These are phyloP conservation scores for Zymoseptoria passerinii DNA, from an alignment of 2,329 filamentous ascomycete genomes.

Conservation along the genomic window DNA sequence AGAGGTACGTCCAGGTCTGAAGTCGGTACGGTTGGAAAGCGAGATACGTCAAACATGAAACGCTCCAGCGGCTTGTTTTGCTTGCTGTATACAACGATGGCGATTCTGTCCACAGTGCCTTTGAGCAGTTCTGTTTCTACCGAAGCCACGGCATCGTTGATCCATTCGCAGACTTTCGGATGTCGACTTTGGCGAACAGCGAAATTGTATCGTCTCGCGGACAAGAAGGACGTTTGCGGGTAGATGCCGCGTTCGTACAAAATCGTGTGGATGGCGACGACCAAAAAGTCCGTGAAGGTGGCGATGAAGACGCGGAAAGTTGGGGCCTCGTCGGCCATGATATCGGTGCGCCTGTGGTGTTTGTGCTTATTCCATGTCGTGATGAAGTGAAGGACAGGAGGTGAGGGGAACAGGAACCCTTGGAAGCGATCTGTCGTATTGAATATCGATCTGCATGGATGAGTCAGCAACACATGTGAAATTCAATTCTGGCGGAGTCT, in stretches of 20 bases:
- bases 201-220: constrained; percentile 72
- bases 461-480: background rate
- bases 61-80: constrained; percentile 49
- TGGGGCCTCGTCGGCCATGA: constrained; percentile 18
- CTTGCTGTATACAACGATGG: constrained; percentile 48
- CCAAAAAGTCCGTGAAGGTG: constrained; percentile 71
- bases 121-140: constrained; percentile 61
- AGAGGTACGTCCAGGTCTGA: constrained; percentile 45
- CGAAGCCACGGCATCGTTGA: constrained; percentile 69
- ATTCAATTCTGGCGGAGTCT: background rate
- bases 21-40: constrained; percentile 44
- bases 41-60: constrained; percentile 52
- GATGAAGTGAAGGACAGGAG: background rate
- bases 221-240: constrained; percentile 66
- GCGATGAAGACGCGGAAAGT: constrained; percentile 52
- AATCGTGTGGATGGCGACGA: constrained; percentile 75
- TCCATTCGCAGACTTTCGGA: constrained; percentile 76
- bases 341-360: background rate
- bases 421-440: background rate
- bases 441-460: background rate
- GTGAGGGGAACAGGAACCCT: background rate
- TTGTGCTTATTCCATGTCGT: background rate
- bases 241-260: constrained; percentile 77
- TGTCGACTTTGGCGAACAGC: constrained; percentile 79
- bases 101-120: constrained; percentile 47